Evolutionary conservation across 148 eudicot genomes (phyloP).

Genomic region (Mesembryanthemum crystallinum): DNA sequence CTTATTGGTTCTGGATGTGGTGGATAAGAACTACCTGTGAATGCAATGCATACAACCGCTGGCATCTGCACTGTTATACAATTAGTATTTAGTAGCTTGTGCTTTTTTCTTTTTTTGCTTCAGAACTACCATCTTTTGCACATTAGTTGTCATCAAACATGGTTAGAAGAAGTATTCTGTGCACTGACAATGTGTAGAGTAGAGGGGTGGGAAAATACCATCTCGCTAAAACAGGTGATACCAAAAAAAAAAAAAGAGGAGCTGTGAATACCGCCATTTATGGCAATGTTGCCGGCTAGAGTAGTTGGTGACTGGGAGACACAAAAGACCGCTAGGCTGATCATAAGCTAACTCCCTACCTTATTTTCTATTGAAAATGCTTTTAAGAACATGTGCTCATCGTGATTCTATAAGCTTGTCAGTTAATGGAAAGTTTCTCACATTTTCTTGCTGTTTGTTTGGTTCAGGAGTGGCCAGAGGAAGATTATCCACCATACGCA

Average conservation of each 20-base stretch:
- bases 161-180: no score
- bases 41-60: neutral
- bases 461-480: conserved; percentile 93
- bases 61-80: neutral
- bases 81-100: neutral
- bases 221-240: neutral
- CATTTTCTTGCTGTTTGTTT: neutral
- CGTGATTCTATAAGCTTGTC: neutral
- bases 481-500: conserved; percentile 88
- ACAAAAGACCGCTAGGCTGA: neutral
- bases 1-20: neutral
- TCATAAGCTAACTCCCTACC: neutral
- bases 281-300: neutral
- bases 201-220: no score
- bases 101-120: neutral
- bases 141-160: neutral
- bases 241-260: neutral
- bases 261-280: neutral
- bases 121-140: neutral
- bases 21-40: neutral
- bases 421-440: conserved; percentile 4
- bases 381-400: neutral
- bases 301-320: neutral
- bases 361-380: neutral
- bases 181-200: no score